A percentile compares a stretch with the other conserved stretches of the same genome.
These are phyloP conservation scores for Sporothrix phasma DNA, from an alignment of 2,329 filamentous ascomycete genomes.

Conservation along the genomic window DNA sequence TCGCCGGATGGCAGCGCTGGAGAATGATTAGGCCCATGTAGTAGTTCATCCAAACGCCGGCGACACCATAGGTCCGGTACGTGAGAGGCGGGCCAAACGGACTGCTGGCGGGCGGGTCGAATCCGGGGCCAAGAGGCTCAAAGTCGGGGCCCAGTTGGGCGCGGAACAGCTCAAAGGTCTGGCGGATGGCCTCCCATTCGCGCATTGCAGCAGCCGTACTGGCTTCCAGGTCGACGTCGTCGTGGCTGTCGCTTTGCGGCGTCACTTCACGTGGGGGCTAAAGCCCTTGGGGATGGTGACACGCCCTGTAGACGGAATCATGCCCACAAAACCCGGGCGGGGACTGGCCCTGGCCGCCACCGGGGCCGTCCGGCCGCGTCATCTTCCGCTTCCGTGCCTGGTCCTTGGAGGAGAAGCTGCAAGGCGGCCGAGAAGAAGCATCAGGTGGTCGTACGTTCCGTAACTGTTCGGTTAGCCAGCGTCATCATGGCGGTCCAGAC, in stretches of 20 bases:
- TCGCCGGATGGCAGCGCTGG: conserved; percentile 72
- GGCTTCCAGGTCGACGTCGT: conserved; percentile 50
- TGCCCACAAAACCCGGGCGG: conserved; percentile 44
- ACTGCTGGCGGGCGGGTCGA: conserved; percentile 49
- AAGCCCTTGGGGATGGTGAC: conserved; percentile 46
- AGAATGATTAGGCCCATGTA: conserved; percentile 77
- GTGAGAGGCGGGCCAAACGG: conserved; percentile 76
- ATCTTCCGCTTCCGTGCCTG: conserved; percentile 65
- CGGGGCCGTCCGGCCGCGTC: conserved; percentile 32
- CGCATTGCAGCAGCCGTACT: conserved; percentile 58
- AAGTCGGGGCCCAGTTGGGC: conserved; percentile 63
- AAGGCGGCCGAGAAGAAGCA: conserved; percentile 73
- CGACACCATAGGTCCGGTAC: conserved; percentile 80
- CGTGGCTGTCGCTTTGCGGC: conserved; percentile 33
- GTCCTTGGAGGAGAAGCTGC: conserved; percentile 70
- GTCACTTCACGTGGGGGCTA: conserved; percentile 37
- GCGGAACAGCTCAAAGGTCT: conserved; percentile 59
- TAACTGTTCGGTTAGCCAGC: conserved; percentile 39
- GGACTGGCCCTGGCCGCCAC: conserved; percentile 26
- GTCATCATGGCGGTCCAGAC: not conserved
- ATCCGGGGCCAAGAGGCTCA: conserved; percentile 61
- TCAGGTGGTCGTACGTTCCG: conserved; percentile 79
- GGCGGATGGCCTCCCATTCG: conserved; percentile 69
- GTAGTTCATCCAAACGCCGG: conserved; percentile 77
- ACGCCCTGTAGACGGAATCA: conserved; percentile 43